Evolutionary conservation across 768 basidiomycete genomes (phyloP).

Genomic region (Crucibulum laeve): DNA sequence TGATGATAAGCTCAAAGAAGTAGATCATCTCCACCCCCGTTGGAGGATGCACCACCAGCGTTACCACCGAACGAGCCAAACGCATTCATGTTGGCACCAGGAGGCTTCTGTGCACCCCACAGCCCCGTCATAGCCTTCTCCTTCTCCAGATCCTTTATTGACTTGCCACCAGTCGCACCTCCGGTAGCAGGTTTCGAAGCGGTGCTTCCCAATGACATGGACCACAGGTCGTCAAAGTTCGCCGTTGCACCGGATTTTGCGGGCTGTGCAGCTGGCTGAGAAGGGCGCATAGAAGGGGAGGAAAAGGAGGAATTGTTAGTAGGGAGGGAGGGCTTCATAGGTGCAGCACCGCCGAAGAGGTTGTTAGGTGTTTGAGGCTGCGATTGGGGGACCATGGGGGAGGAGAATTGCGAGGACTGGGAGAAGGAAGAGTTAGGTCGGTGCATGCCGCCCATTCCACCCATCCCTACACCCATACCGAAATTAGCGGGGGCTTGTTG

Average conservation of each 20-base stretch:
- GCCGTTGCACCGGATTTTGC: constrained; percentile 21
- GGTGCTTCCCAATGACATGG: constrained; percentile 63
- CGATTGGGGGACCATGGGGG: too few species aligned
- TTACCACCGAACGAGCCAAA: constrained; percentile 30
- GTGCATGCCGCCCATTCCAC: constrained; percentile 26
- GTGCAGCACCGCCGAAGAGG: constrained; percentile 25
- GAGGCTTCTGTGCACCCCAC: constrained; percentile 53
- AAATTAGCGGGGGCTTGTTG: too few species aligned
- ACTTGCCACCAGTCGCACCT: constrained; percentile 48
- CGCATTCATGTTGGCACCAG: neutral
- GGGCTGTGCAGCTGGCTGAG: constrained; percentile 32
- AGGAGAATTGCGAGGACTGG: constrained; percentile 21
- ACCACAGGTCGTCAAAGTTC: constrained; percentile 90
- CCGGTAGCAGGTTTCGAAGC: constrained; percentile 31
- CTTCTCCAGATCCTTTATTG: constrained; percentile 84
- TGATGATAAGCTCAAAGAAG: constrained; percentile 26
- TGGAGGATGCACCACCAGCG: constrained; percentile 8
- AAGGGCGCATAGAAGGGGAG: constrained; percentile 13
- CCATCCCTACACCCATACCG: constrained; percentile 19
- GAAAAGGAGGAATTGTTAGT: constrained; percentile 5
- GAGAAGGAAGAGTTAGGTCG: constrained; percentile 32
- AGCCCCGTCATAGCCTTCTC: constrained; percentile 80
- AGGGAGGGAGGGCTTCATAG: constrained; percentile 29
- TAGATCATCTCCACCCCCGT: constrained; percentile 36
- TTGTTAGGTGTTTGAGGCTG: constrained; percentile 18